Evolutionary conservation across 2,329 filamentous ascomycete species (phyloP).

Genomic region (Xylariaceae sp.): DNA sequence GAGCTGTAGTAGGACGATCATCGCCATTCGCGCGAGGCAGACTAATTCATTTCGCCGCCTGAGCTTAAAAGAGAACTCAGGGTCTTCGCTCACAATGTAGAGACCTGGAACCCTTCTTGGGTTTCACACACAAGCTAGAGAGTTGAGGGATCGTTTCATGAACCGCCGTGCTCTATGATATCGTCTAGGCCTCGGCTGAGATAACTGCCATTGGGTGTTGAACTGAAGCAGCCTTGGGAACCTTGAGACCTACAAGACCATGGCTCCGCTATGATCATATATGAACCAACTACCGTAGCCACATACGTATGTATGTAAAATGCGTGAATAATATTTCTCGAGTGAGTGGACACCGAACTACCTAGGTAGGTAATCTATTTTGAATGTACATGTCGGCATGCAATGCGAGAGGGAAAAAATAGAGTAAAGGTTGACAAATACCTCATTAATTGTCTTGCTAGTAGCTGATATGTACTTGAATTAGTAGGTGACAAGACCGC

Average conservation of each 20-base stretch:
- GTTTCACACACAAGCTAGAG: slow-evolving; percentile 6
- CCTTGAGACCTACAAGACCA: neutral
- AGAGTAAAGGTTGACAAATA: no score
- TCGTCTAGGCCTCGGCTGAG: neutral
- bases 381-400: no score
- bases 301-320: neutral
- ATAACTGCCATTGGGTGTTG: neutral
- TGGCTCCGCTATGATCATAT: neutral
- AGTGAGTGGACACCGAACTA: neutral
- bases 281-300: neutral
- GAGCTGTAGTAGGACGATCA: slow-evolving; percentile 18
- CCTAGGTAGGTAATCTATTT: no score
- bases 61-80: slow-evolving; percentile 20
- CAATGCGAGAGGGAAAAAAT: no score
- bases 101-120: slow-evolving; percentile 20
- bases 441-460: no score
- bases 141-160: slow-evolving; percentile 12
- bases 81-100: slow-evolving; percentile 18
- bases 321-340: neutral
- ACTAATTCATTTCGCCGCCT: slow-evolving; percentile 21
- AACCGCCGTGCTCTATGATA: slow-evolving; percentile 10
- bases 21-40: slow-evolving; percentile 31
- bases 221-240: neutral
- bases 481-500: no score
- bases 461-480: no score